Evolutionary conservation across 495 filamentous ascomycete genomes (phyloP).

Genomic region (Hypoxylon perforatum): DNA sequence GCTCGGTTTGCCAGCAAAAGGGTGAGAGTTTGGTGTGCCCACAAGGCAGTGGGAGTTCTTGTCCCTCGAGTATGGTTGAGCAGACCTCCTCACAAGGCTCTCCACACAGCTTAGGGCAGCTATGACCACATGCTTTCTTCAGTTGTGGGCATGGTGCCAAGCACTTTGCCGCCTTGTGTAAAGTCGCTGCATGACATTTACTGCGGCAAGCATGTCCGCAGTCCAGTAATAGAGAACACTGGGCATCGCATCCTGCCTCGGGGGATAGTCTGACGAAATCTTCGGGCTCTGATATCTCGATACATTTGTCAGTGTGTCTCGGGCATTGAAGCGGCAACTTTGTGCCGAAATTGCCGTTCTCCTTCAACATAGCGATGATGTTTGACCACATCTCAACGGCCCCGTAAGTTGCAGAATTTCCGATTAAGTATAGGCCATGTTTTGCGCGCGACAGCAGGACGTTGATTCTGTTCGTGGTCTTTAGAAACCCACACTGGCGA

Average conservation of each 20-base stretch:
- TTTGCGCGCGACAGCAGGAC: conserved; percentile 73
- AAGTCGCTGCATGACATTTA: conserved; percentile 70
- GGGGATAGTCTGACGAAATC: conserved; percentile 68
- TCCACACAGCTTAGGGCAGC: conserved; percentile 67
- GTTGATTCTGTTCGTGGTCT: conserved; percentile 76
- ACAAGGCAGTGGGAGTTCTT: conserved; percentile 64
- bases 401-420: conserved; percentile 65
- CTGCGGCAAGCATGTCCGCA: conserved; percentile 74
- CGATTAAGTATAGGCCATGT: conserved; percentile 82
- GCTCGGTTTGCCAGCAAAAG: conserved; percentile 58
- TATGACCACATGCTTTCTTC: conserved; percentile 63
- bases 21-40: conserved; percentile 65
- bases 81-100: conserved; percentile 64
- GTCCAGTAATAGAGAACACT: conserved; percentile 62
- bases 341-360: conserved; percentile 61
- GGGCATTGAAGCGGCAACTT: conserved; percentile 69
- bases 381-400: conserved; percentile 71
- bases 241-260: conserved; percentile 70
- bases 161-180: conserved; percentile 69
- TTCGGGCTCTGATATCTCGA: conserved; percentile 63
- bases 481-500: conserved; percentile 71
- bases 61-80: conserved; percentile 41
- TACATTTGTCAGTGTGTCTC: conserved; percentile 66
- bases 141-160: conserved; percentile 62
- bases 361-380: conserved; percentile 64